Percentiles rank a stretch among this genome's conserved stretches.
Evolutionary conservation across 768 basidiomycete genomes (phyloP).

Genomic region (Hygrophorus russula): DNA sequence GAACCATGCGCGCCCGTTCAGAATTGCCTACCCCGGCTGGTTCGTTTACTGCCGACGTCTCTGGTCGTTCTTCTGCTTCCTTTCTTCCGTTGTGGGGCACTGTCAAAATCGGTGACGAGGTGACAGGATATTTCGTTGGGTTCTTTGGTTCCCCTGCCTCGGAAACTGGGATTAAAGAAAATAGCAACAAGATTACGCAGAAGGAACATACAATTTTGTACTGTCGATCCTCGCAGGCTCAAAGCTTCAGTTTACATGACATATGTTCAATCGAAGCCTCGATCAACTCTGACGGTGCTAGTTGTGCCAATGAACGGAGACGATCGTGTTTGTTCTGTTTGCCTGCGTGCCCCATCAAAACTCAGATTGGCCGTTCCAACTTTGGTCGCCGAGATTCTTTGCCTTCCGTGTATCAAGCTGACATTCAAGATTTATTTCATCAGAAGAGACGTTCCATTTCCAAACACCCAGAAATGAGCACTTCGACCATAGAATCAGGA

Average conservation of each 20-base stretch:
- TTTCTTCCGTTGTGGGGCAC: conserved; percentile 8
- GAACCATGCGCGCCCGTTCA: conserved; percentile 7
- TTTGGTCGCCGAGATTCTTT: conserved; percentile 20
- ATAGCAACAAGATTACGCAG: conserved; percentile 10
- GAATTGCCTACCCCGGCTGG: conserved; percentile 6
- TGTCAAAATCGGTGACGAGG: conserved; percentile 9
- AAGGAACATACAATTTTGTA: conserved; percentile 12
- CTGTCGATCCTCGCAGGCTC: conserved; percentile 9
- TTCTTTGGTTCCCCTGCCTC: conserved; percentile 33
- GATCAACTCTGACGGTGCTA: no score
- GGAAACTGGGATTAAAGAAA: conserved; percentile 25
- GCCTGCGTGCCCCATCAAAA: conserved; percentile 11
- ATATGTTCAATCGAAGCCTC: no score
- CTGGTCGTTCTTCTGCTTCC: conserved; percentile 11
- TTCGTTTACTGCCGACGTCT: conserved; percentile 7
- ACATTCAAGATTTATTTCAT: conserved; percentile 7
- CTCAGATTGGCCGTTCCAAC: conserved; percentile 2
- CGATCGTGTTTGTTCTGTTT: conserved; percentile 1
- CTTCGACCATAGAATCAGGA: no score
- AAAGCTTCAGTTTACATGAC: no score
- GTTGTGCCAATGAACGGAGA: no score
- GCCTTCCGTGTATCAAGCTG: conserved; percentile 13
- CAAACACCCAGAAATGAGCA: conserved; percentile 12
- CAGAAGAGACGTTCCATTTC: conserved; percentile 8
- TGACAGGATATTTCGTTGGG: conserved; percentile 29